Base-by-base conservation (phyloP, 2,329 filamentous ascomycete species). In the Pseudogymnoascus sp. region DNA sequence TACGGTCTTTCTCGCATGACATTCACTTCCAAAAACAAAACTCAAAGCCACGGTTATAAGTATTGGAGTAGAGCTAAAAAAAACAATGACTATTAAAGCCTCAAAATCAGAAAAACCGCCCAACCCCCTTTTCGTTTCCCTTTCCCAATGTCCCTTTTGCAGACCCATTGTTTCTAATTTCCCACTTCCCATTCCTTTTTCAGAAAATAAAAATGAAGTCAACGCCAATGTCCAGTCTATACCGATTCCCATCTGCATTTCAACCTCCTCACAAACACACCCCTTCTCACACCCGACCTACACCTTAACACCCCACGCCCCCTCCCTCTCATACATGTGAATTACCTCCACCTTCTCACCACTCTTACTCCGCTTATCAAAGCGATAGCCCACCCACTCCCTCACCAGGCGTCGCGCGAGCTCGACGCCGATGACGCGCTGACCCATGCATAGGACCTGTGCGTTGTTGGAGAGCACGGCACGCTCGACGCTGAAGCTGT, bases 351-450 rank as follows among this genome's bases (percentile, higher is more conserved):
- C 56, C 33, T 60, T 60, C 56, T 60, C 37, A 1, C 33, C 33
- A 24, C 56, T 60, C 31, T 29, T 40, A 74, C 86, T 88, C 64
- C 76, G 77, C 47, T 81, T 78, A 74, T 96, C 91, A 76, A 95
- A 95, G 64, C 85, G 80, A 75, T 95, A 93, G n/a, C 85, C 88
- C 35, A 96, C 74, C 90, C 90, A 96, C 79, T 96, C 91, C 73
- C 81, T 86, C 0, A 86, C 90, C 69, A 96, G 74, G 70, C 90
- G 80, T 70, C 90, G 83, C 47, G 91, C 91, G 44, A 96, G 76
- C 77, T 96, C 91, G 59, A 95, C 74, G 0, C 91, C 91, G 50
- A 96, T 83, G 0, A 96, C 91, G 21, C 91, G 79, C 81, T 96
- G 88, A 0, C 91, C 91, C 80, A 96, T 87, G 74, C 91, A 96